Percentiles rank a stretch among this genome's conserved stretches.
These are phyloP conservation scores for Candida oleophila DNA, from an alignment of 805 yeast species.

Conservation along the genomic window DNA sequence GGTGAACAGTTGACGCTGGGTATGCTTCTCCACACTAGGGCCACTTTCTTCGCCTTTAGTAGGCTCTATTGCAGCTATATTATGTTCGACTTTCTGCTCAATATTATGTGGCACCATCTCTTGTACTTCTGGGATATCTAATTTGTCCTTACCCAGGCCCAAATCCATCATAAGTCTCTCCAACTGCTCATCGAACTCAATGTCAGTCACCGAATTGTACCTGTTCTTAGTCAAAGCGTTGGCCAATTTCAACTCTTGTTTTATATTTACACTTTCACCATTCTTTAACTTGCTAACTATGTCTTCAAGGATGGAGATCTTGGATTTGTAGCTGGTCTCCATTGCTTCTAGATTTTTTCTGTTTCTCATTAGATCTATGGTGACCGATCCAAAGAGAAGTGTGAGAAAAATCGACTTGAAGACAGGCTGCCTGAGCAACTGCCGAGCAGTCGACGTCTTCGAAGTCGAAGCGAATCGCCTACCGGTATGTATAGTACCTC, in stretches of 20 bases:
- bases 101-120: neutral
- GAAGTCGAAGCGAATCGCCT: neutral
- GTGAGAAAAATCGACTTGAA: constrained; percentile 38
- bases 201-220: constrained; percentile 31
- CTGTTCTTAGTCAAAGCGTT: constrained; percentile 41
- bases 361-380: constrained; percentile 46
- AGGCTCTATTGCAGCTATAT: neutral
- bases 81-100: neutral
- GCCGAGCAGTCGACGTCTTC: constrained; percentile 20
- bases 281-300: constrained; percentile 25
- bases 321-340: constrained; percentile 36
- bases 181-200: constrained; percentile 39
- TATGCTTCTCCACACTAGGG: neutral
- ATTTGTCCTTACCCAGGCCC: neutral
- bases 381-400: constrained; percentile 43
- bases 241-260: constrained; percentile 38
- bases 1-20: neutral
- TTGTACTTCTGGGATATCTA: neutral
- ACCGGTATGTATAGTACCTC: too few species aligned
- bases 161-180: constrained; percentile 26
- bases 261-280: constrained; percentile 42
- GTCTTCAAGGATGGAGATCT: constrained; percentile 32
- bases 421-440: constrained; percentile 31
- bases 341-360: constrained; percentile 44
- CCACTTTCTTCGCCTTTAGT: neutral